Evolutionary conservation across 257 asterid species (phyloP), one percentile per base, ranked within the genome.

Genomic region (Solanum sparsipilum): DNA sequence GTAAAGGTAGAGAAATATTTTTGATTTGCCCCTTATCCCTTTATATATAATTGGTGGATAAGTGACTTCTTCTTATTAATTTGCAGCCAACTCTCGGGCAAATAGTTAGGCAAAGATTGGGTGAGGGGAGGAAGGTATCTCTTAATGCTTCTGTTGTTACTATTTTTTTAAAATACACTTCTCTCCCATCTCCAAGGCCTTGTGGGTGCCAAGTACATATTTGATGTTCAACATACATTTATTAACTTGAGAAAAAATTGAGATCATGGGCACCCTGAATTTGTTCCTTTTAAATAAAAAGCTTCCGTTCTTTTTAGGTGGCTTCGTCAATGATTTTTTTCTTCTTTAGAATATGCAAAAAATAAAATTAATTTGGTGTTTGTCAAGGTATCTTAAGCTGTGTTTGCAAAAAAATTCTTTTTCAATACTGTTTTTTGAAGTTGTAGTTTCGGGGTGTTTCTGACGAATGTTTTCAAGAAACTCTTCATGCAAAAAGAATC

Each of bases 101-200:
- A 91, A 89, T 91, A 88, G 92, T 94, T 82, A 90, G 95, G 88
- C 95, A 94, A 89, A 91, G 93, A 91, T 89, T 94, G 90, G 90
- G 92, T 85, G 97, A 93, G 89, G 97, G 95, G 88, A 93, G 94
- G 89, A 94, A 94, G 97, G 97, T 94, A 94, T 90, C 81, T 60
- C 48, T 83, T 73, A 72, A 70, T 72, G 63, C 60, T 41, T 41
- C 31, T 68, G 13, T 79, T 25, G 6, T 79, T 79, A 60, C 39
- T 44, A 44, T 79, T 25, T 79, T 2, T 44, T 44, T 27, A 44
- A 27, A 36, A 9, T 44, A 16, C 36, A 44, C 27, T 79, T 44
- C 67, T 79, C 15, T 35, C 83, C 84, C 85, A 44, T 79, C 39
- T 21, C 65, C 39, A 44, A 27, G 85, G 85, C 67, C 36, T 79